Evolutionary conservation across 2,329 filamentous ascomycete species (phyloP).

Genomic region (Colletotrichum viniferum): DNA sequence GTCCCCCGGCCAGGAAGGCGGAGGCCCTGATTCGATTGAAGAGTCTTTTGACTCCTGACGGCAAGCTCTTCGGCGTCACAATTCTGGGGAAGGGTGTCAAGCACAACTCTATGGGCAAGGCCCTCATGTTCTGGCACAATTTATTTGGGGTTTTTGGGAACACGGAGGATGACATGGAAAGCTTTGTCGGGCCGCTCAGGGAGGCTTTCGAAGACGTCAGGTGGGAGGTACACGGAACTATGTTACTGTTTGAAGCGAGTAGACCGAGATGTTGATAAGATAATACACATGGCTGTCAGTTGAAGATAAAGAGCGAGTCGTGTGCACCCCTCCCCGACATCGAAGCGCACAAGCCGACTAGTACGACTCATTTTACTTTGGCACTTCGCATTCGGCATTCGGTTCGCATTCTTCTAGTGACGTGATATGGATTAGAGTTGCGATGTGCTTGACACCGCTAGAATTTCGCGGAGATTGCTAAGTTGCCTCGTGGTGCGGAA

Average conservation of each 20-base stretch:
- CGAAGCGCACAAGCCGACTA: neutral
- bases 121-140: slow-evolving; percentile 8
- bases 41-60: slow-evolving; percentile 21
- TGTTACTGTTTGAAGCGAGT: slow-evolving; percentile 7
- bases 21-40: slow-evolving; percentile 8
- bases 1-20: slow-evolving; percentile 23
- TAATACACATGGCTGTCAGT: neutral
- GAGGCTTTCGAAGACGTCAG: neutral
- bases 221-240: neutral
- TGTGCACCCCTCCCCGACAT: neutral
- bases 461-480: neutral
- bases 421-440: neutral
- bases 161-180: neutral
- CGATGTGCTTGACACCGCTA: neutral
- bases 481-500: neutral
- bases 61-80: slow-evolving; percentile 29
- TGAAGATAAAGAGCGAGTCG: neutral
- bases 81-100: slow-evolving; percentile 22
- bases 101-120: neutral
- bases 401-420: neutral
- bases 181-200: neutral
- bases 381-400: neutral
- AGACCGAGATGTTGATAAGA: neutral
- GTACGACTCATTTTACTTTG: neutral
- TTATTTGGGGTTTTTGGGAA: neutral